phyloP scores from a whole-genome alignment of 345 rosid species.

The Bruguiera gymnorhiza region DNA sequence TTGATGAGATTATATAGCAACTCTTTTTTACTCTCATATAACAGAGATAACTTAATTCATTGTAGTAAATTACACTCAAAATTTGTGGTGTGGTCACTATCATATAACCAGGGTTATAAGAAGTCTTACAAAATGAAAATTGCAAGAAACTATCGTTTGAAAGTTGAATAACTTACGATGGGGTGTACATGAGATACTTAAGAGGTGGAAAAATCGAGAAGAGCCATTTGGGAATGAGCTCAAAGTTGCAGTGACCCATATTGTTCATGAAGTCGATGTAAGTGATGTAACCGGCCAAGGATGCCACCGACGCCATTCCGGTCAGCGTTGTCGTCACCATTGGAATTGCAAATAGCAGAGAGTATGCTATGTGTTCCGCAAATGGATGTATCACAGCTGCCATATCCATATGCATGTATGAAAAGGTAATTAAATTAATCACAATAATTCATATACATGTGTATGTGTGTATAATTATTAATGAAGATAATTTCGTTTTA shows the following conservation, averaged over 20 bases:
- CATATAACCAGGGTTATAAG: background rate
- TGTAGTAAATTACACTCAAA: too few species aligned
- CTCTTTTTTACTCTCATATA: too few species aligned
- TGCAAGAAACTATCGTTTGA: background rate
- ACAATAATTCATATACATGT: too few species aligned
- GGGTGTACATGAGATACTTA: constrained; percentile 70
- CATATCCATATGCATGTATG: background rate
- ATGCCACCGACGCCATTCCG: constrained; percentile 33
- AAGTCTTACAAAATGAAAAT: background rate
- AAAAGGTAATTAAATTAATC: too few species aligned
- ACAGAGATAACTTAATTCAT: too few species aligned
- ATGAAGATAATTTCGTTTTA: too few species aligned
- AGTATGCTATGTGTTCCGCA: constrained; percentile 59
- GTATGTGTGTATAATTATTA: too few species aligned
- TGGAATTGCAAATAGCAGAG: constrained; percentile 49
- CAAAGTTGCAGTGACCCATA: constrained; percentile 89
- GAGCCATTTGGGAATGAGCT: constrained; percentile 52
- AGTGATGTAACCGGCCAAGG: constrained; percentile 30
- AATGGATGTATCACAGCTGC: constrained; percentile 89
- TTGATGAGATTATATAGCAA: too few species aligned
- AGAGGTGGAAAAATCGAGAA: constrained; percentile 64
- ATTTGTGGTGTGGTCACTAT: too few species aligned
- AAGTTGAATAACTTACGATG: constrained; percentile 41
- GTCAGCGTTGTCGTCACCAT: constrained; percentile 12
- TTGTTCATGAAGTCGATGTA: constrained; percentile 74